Base-by-base conservation (phyloP, 768 basidiomycete genomes). In the Butyriboletus loyo region DNA sequence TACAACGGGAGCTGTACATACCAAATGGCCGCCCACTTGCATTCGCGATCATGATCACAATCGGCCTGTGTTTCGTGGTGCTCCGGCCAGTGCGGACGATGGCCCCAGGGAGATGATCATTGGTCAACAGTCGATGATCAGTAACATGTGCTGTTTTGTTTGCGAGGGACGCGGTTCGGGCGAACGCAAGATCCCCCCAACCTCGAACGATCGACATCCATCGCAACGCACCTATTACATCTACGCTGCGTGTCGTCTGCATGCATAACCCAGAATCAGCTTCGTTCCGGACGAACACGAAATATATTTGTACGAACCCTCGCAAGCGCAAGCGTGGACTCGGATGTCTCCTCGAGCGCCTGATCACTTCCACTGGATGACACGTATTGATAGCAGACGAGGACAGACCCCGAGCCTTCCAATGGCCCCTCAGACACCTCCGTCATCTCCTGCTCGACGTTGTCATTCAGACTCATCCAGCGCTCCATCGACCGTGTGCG, bases 11-110 rank as follows among this genome's bases (percentile, higher is more conserved):
- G 7, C 8, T 17, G 9, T 22, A 46, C 60, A 0, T 43, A 64
- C 63, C 63, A 31, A 62, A 64, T 25, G 31, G 39, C 10, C 7
- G 24, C n/a, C 39, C 50, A 13, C 4, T 40, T 1, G 32, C 8
- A 24, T 42, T 28, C 4, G 47, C 44, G 9, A 53, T 31, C 31
- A 38, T 21, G 15, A 62, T 22, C 41, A 66, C 46, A 13, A 53
- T 24, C 3, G 49, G 50, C 25, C 35, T 34, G 22, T 38, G 30
- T 2, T 8, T 32, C 19, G 7, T 15, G 1, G 32, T n/a, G 7
- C 54, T 50, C 7, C n/a, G 8, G 32, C 37, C 15, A 3, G 34
- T 27, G 19, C 30, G 49, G 24, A 66, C 37, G 25, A 59, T 27
- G 9, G 47, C 15, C 22, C 36, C 17, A 1, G 24, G 32, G 10